Conservation (phyloP, 768 basidiomycete genomes). For the Suillus alpinus region DNA sequence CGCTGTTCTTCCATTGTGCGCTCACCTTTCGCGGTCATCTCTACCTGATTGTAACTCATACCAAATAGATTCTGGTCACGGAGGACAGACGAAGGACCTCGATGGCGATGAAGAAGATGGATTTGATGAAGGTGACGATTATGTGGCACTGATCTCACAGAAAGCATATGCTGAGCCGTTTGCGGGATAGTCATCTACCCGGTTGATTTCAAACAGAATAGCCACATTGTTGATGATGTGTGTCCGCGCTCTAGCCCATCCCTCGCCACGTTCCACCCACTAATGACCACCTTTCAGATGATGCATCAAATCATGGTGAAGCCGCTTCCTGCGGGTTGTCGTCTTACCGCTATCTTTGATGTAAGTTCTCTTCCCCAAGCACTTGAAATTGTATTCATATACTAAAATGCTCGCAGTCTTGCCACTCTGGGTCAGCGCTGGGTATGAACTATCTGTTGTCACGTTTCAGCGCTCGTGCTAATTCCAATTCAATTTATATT, state of each 20-base stretch:
- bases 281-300: constrained; percentile 34
- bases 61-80: constrained; percentile 84
- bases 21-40: background rate
- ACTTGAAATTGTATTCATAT: background rate
- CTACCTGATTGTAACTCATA: background rate
- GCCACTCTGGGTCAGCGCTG: constrained; percentile 87
- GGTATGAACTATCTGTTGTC: constrained; percentile 40
- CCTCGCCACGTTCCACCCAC: background rate
- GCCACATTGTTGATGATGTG: constrained; percentile 90
- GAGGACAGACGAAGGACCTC: constrained; percentile 81
- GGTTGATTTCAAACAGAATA: constrained; percentile 58
- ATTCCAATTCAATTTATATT: background rate
- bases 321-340: constrained; percentile 80
- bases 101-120: constrained; percentile 88
- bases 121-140: constrained; percentile 65
- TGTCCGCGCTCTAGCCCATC: constrained; percentile 21
- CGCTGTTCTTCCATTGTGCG: constrained; percentile 79
- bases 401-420: constrained; percentile 47
- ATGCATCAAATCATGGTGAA: constrained; percentile 82
- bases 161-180: background rate
- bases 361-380: constrained; percentile 41
- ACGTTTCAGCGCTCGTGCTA: background rate
- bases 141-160: background rate
- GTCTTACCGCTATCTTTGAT: constrained; percentile 81
- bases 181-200: constrained; percentile 76